phyloP scores from a whole-genome alignment of 2,329 filamentous ascomycete species.

The Orbilia javanica region DNA sequence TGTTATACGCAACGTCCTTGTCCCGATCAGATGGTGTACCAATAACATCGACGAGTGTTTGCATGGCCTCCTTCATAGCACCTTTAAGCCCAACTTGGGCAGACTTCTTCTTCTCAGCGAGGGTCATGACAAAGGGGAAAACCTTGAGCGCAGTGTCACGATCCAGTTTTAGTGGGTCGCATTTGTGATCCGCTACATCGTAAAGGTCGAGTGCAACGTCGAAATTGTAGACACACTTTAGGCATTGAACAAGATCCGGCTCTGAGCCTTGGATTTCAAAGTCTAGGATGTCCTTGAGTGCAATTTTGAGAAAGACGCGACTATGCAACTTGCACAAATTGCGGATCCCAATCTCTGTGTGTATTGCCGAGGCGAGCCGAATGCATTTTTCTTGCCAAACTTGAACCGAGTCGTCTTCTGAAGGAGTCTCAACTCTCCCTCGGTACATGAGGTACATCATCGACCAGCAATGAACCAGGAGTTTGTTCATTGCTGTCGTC shows the following conservation, averaged over 20 bases:
- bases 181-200: constrained; percentile 82
- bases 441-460: constrained; percentile 74
- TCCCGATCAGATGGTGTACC: constrained; percentile 71
- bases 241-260: constrained; percentile 77
- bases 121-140: constrained; percentile 83
- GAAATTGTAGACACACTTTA: constrained; percentile 62
- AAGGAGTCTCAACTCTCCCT: constrained; percentile 49
- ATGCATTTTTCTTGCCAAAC: constrained; percentile 64
- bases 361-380: constrained; percentile 85
- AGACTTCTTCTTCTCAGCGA: constrained; percentile 85
- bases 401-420: constrained; percentile 45
- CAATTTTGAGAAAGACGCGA: constrained; percentile 82
- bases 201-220: constrained; percentile 64
- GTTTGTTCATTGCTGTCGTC: constrained; percentile 81
- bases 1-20: constrained; percentile 81
- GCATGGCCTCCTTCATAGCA: constrained; percentile 88
- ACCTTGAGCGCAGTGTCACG: constrained; percentile 82
- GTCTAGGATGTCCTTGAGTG: constrained; percentile 85
- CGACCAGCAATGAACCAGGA: constrained; percentile 89
- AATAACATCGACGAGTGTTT: constrained; percentile 90
- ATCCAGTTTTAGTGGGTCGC: constrained; percentile 81
- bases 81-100: constrained; percentile 88
- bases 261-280: constrained; percentile 80
- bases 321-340: constrained; percentile 87
- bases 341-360: constrained; percentile 85